Evolutionary conservation across 2,329 filamentous ascomycete species (phyloP), one percentile per base, ranked within the genome.

Genomic region (Hypoxylon sp.): DNA sequence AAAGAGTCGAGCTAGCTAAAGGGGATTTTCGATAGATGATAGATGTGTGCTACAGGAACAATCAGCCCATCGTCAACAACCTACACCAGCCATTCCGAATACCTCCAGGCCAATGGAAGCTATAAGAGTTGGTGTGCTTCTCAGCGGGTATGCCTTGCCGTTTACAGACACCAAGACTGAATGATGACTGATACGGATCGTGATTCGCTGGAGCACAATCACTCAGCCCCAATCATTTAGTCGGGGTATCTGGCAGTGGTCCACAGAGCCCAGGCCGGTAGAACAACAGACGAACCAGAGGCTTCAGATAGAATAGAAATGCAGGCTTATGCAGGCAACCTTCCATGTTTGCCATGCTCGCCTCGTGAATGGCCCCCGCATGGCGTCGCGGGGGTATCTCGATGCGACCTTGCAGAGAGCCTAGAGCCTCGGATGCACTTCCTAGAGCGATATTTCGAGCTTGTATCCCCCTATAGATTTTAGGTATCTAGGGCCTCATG

Each of bases 71-170:
- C 26, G 37, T 32, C 46, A 56, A 56, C 44, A 50, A 59, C 51
- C 53, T 56, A 56, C 51, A 59, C 32, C 17, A 41, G 28, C 49
- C 50, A 43, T 59, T 48, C 64, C 55, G 52, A 59, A 30, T 37
- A 50, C 43, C 47, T 44, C 51, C 26, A 67, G 32, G 32, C 62
- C 39, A 60, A 64, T 61, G 44, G 63, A 63, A 55, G 59, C 52
- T 60, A 68, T 65, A 59, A 34, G 58, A 48, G 53, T 26, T 62
- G 59, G 62, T 62, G 62, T 61, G 55, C 28, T 65, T 59, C 41
- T 26, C 59, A 60, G 66, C 66, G 68, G 69, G 68, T 73, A 66
- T 71, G 71, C 70, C 72, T 73, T 73, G 69, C 70, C 66, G 51
- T 62, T 68, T 71, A 58, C 30, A 69, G 65, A 61, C 28, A 61